Conservation (phyloP, 2,329 filamentous ascomycete species). For the Paraconiothyrium sp. region DNA sequence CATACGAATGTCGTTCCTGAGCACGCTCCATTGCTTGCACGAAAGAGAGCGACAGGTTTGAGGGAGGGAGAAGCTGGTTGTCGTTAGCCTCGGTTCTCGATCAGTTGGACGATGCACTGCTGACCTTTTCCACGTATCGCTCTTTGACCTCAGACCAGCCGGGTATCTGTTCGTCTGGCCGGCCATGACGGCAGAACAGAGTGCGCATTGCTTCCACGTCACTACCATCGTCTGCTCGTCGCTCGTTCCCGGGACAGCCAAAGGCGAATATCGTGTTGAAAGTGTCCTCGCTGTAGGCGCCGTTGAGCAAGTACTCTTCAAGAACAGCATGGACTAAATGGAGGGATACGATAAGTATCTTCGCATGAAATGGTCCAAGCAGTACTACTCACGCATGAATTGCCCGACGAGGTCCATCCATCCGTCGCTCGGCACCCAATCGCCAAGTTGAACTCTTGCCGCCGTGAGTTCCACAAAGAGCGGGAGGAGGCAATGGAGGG, state of each 20-base stretch:
- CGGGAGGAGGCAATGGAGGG: constrained; percentile 55
- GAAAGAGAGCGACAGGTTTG: constrained; percentile 31
- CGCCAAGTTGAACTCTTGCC: constrained; percentile 42
- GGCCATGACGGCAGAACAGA: constrained; percentile 47
- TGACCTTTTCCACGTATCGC: constrained; percentile 44
- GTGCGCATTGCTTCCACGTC: constrained; percentile 43
- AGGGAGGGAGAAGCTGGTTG: constrained; percentile 28
- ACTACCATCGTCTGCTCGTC: constrained; percentile 33
- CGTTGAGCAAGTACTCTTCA: constrained; percentile 58
- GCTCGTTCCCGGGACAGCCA: constrained; percentile 46
- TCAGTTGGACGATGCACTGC: constrained; percentile 5
- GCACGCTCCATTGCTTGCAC: constrained; percentile 39
- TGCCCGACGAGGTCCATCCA: constrained; percentile 59
- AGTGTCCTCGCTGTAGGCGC: constrained; percentile 45
- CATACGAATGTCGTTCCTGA: constrained; percentile 44
- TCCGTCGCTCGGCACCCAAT: constrained; percentile 46
- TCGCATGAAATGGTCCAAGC: not conserved
- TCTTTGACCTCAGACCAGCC: constrained; percentile 50
- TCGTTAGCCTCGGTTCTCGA: constrained; percentile 14
- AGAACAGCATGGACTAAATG: constrained; percentile 55
- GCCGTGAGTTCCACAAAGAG: constrained; percentile 63
- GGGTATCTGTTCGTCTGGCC: constrained; percentile 36
- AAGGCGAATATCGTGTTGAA: constrained; percentile 59
- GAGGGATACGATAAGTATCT: not conserved
- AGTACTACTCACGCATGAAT: constrained; percentile 50